phyloP scores from a whole-genome alignment of 345 rosid genomes.

The Salix udensis region DNA sequence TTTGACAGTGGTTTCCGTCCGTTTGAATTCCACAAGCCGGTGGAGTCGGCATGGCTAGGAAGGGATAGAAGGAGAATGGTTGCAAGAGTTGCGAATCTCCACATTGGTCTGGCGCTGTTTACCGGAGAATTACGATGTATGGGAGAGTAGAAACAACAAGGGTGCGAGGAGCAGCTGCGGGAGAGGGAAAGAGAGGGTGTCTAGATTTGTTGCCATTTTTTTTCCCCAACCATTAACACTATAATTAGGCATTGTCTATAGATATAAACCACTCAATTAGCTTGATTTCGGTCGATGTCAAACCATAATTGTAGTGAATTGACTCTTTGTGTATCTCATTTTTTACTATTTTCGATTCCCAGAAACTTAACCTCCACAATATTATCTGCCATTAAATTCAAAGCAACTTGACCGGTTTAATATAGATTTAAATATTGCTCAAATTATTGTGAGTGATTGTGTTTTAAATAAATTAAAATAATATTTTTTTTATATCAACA shows the following conservation, averaged over 20 bases:
- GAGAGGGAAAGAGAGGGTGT: neutral
- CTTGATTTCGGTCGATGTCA: too few species aligned
- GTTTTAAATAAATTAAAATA: too few species aligned
- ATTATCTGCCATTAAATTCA: too few species aligned
- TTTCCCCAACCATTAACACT: accelerated
- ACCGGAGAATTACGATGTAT: neutral
- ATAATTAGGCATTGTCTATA: neutral
- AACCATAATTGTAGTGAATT: too few species aligned
- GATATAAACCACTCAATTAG: neutral
- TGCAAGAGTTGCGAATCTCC: neutral
- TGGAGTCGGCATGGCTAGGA: neutral
- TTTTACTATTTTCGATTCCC: too few species aligned
- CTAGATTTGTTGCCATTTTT: neutral
- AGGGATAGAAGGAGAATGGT: neutral
- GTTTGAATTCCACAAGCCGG: neutral
- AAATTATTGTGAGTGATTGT: too few species aligned
- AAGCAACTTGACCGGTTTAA: too few species aligned
- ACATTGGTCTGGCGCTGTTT: neutral
- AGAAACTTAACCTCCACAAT: too few species aligned
- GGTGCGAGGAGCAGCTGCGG: neutral
- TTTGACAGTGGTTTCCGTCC: neutral
- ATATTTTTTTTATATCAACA: too few species aligned
- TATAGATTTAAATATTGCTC: too few species aligned
- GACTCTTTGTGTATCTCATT: too few species aligned
- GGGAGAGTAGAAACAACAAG: neutral